Conservation (phyloP, 345 rosid species). For the Camelina laxa region DNA sequence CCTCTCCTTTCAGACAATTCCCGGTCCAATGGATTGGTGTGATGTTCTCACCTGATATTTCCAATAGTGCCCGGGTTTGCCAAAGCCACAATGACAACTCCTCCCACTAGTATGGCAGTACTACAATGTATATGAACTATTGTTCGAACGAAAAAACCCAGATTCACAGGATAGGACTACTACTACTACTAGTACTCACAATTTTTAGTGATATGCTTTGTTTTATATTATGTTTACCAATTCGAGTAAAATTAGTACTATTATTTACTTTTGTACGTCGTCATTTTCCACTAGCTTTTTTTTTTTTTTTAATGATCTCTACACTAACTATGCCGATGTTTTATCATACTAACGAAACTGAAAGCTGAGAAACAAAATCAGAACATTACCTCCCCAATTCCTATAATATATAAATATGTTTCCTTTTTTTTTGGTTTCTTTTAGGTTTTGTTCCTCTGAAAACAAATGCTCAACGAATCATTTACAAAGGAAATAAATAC, state of each 20-base stretch:
- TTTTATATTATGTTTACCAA: no score
- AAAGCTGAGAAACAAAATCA: not conserved
- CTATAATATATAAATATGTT: constrained; percentile 29
- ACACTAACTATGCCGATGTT: no score
- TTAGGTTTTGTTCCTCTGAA: constrained; percentile 17
- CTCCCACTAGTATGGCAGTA: not conserved
- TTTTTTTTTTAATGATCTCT: no score
- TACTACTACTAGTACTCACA: no score
- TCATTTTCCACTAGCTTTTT: no score
- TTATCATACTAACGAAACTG: not conserved
- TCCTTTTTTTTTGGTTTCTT: not conserved
- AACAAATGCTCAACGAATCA: constrained; percentile 33
- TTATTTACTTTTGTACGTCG: not conserved
- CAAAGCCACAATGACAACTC: not conserved
- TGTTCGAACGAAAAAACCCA: not conserved
- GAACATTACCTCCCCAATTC: constrained; percentile 6
- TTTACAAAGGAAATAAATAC: constrained; percentile 40
- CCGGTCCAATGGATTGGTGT: not conserved
- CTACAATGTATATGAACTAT: not conserved
- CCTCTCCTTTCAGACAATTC: not conserved
- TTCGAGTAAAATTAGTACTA: not conserved
- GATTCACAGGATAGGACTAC: no score
- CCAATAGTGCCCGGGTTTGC: not conserved
- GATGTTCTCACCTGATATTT: not conserved
- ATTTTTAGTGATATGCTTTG: no score